Evolutionary conservation across 2,329 filamentous ascomycete genomes (phyloP), one percentile per base, ranked within the genome.

Genomic region (Calonectria henricotiae): DNA sequence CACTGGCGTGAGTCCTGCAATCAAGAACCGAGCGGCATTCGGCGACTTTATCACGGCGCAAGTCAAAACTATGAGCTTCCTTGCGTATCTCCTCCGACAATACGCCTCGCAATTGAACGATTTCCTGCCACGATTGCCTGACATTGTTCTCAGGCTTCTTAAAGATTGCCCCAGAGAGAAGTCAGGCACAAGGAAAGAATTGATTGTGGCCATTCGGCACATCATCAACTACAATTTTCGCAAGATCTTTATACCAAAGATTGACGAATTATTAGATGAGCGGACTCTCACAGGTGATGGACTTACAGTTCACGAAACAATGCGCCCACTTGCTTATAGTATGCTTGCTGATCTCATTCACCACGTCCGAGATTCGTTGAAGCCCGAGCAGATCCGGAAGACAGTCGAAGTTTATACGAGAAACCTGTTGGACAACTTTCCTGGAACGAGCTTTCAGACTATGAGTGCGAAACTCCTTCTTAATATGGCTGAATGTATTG

Each of bases 201-300:
- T 99, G 23, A 85, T 99, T 49, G 96, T 99, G 63, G 97, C 96
- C 0, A 98, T 99, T 69, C 90, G 97, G 25, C 97, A 99, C 79
- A 98, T 99, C 76, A 98, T 99, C 82, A 99, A 98, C 83, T 98
- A 98, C 84, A 98, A 98, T 80, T 98, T 98, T 77, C 88, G 96
- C 67, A 96, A 95, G 79, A 97, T 98, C 65, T 99, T 99, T 79
- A 85, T 98, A 30, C 91, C 91, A 43, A 97, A 97, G 82, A 98
- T 99, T 75, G 95, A 98, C 75, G 95, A 98, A 80, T 87, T 99
- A 41, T 85, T 99, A 54, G 96, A 99, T 75, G 95, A 98, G 84
- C 89, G 94, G 76, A 98, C 95, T 0, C 84, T 99, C 67, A 97
- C 98, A 66, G 97, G 96, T 12, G 96, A 99, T 83, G 96, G 96